phyloP scores from a whole-genome alignment of 805 yeast species.

The Candida oleophila region DNA sequence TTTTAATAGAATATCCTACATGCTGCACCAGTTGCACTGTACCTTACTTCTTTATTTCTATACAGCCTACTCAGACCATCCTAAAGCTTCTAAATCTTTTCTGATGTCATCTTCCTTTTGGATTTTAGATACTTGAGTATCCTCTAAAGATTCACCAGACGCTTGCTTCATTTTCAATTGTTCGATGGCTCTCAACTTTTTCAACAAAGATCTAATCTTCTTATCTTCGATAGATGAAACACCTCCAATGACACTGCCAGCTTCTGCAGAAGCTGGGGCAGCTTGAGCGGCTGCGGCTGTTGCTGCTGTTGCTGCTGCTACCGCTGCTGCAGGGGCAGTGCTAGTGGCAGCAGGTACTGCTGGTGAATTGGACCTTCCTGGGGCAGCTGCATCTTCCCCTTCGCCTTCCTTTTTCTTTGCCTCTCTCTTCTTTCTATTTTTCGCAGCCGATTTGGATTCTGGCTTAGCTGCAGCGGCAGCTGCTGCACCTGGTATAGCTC shows the following conservation, averaged over 20 bases:
- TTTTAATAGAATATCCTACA: no score
- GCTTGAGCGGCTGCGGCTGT: constrained; percentile 12
- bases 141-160: constrained; percentile 82
- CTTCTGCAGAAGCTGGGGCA: constrained; percentile 30
- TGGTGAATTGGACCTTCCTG: no score
- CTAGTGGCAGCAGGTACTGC: constrained; percentile 9
- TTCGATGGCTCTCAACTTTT: constrained; percentile 95
- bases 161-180: constrained; percentile 82
- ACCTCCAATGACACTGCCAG: constrained; percentile 56
- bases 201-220: constrained; percentile 84
- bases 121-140: constrained; percentile 88
- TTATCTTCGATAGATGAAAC: constrained; percentile 80
- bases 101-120: constrained; percentile 81
- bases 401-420: constrained; percentile 40
- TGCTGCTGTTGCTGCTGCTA: constrained; percentile 11
- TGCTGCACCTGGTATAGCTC: constrained; percentile 26
- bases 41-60: neutral
- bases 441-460: constrained; percentile 65
- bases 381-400: constrained; percentile 7
- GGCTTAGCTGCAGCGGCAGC: constrained; percentile 35
- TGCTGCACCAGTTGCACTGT: no score
- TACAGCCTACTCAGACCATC: constrained; percentile 48
- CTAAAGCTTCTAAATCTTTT: constrained; percentile 69
- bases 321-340: constrained; percentile 7
- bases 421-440: constrained; percentile 74